Evolutionary conservation across 2,329 filamentous ascomycete genomes (phyloP), one percentile per base, ranked within the genome.

Genomic region (Exophiala oligosperma): DNA sequence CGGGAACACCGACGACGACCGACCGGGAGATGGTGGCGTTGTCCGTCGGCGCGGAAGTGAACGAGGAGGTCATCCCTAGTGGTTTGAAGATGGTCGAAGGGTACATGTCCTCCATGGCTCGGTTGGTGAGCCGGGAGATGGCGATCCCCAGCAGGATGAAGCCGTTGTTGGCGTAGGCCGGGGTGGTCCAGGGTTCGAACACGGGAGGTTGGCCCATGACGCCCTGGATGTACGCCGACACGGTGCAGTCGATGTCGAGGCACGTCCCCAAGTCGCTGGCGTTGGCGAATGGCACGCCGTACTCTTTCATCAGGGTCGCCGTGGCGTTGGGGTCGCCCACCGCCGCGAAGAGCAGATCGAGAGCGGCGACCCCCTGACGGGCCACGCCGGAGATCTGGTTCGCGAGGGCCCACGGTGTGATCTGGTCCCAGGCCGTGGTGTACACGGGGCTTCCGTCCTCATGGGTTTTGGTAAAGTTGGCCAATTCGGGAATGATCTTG

Each of bases 91-190:
- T 74, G 11, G 67, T 66, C 1, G 74, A 62, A n/a, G 73, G 65
- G 9, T 76, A 70, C 2, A 79, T 68, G 1, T 79, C 68, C 1
- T 69, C 67, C 17, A 77, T 75, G 0, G 73, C 62, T 48, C 72
- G 73, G 3, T 75, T 74, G 0, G 76, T 77, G 0, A 77, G 71
- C 4, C 72, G 72, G 58, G 81, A 77, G 0, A 83, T 69, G 0
- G 77, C 76, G 0, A 77, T 68, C 2, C 77, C 78, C 1, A 82
- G 72, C 1, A 81, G 57, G 1, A 74, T 68, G 21, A 79, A 78
- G 1, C 72, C 79, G 2, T 76, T 68, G 61, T 83, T 82, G 28
- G 79, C 78, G 66, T 84, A 84, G 2, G 74, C 70, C 0, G 81
- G 79, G 2, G 71, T 76, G 0, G 74, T 72, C 61, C 76, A 79